A percentile compares a stretch with the other conserved stretches of the same genome.
phyloP scores from a whole-genome alignment of 176 grass and related monocot genomes.

The Raddia guianensis region DNA sequence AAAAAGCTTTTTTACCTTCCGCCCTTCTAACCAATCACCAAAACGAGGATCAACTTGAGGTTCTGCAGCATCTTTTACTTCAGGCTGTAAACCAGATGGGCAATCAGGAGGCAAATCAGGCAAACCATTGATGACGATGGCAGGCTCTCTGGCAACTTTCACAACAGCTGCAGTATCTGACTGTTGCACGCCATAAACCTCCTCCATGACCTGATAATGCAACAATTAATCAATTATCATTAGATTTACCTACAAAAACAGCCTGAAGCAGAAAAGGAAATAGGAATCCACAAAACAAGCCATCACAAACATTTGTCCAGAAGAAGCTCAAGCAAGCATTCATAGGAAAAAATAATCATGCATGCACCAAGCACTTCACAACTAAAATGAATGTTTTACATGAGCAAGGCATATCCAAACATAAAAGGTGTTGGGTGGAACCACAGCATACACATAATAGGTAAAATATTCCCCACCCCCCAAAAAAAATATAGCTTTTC shows the following conservation, averaged over 20 bases:
- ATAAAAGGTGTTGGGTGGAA: constrained; percentile 16
- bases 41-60: constrained; percentile 67
- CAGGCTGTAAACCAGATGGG: constrained; percentile 23
- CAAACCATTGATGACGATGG: constrained; percentile 78
- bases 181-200: constrained; percentile 29
- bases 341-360: not conserved
- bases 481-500: not conserved
- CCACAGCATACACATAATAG: not conserved
- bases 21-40: constrained; percentile 82
- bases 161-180: constrained; percentile 47
- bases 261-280: constrained; percentile 20
- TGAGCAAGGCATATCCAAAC: not conserved
- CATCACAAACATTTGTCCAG: constrained; percentile 18
- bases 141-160: constrained; percentile 78
- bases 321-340: constrained; percentile 10
- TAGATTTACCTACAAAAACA: constrained; percentile 33
- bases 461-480: not conserved
- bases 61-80: constrained; percentile 30
- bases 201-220: constrained; percentile 56
- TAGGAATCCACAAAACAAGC: constrained; percentile 24
- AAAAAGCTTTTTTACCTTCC: constrained; percentile 78
- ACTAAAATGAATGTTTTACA: constrained; percentile 20
- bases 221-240: constrained; percentile 18
- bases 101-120: constrained; percentile 51
- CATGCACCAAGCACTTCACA: constrained; percentile 23